Percentiles rank a stretch among this genome's conserved stretches.
These are phyloP conservation scores for Tolypocladium capitatum DNA, from an alignment of 2,329 filamentous ascomycete genomes.

Conservation along the genomic window DNA sequence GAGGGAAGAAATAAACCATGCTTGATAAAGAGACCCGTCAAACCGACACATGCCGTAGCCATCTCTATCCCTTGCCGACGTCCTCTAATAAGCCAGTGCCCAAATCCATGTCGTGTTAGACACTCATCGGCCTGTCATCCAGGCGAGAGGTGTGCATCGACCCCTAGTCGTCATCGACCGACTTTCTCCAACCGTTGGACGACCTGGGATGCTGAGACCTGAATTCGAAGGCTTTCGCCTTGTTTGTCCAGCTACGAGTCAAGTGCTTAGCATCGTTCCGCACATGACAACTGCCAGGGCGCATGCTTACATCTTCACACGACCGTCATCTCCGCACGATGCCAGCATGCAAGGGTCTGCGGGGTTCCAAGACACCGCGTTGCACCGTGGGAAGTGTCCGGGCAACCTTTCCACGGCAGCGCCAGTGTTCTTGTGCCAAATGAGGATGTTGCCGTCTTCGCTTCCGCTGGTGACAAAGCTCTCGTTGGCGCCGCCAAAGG, in stretches of 20 bases:
- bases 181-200: conserved; percentile 8
- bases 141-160: too few relatives aligned
- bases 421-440: conserved; percentile 84
- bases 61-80: background rate
- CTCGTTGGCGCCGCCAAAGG: conserved; percentile 81
- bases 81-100: background rate
- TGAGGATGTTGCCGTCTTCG: conserved; percentile 64
- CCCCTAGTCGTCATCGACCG: conserved; percentile 5
- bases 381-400: conserved; percentile 67
- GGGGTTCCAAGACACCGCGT: conserved; percentile 83
- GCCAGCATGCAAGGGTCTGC: conserved; percentile 72
- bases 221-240: conserved; percentile 8
- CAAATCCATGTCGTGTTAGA: background rate
- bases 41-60: background rate
- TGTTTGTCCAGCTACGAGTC: conserved; percentile 12
- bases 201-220: conserved; percentile 4
- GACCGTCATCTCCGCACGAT: conserved; percentile 77
- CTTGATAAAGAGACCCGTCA: background rate
- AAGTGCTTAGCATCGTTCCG: background rate
- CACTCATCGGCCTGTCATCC: too few relatives aligned
- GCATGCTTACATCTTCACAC: conserved; percentile 65
- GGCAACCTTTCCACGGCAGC: conserved; percentile 61
- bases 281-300: background rate
- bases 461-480: conserved; percentile 87
- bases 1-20: background rate